Evolutionary conservation across 1,284 basidiomycete species (phyloP).

Genomic region (Pseudomicrostroma phylloplanum): DNA sequence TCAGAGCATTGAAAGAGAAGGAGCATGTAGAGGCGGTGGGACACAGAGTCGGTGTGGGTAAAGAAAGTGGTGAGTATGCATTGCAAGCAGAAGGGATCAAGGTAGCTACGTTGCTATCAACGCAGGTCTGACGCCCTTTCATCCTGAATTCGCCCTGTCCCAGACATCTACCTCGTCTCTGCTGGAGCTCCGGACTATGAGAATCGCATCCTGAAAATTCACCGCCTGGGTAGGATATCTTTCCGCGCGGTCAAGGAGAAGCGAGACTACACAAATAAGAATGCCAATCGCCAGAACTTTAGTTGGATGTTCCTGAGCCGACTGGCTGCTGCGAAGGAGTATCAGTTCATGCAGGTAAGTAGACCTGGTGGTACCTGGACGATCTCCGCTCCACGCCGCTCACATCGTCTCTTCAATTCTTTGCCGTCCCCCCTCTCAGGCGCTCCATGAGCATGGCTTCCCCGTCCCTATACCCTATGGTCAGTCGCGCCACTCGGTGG

Average conservation of each 20-base stretch:
- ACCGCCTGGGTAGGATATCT: conserved; percentile 86
- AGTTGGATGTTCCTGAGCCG: conserved; percentile 99
- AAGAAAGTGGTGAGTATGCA: conserved; percentile 65
- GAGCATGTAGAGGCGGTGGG: conserved; percentile 60
- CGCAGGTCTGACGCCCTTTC: too few relatives aligned
- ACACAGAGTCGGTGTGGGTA: conserved; percentile 95
- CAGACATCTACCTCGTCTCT: conserved; percentile 82
- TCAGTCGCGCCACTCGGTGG: conserved; percentile 84
- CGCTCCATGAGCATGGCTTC: conserved; percentile 80
- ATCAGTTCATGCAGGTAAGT: conserved; percentile 89
- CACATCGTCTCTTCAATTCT: background rate
- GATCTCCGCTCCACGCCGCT: background rate
- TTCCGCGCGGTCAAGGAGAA: conserved; percentile 96
- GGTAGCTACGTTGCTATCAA: too few relatives aligned
- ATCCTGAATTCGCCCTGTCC: conserved; percentile 50
- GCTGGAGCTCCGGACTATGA: conserved; percentile 61
- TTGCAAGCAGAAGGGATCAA: conserved; percentile 53
- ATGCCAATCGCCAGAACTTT: conserved; percentile 60
- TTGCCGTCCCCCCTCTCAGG: too few relatives aligned
- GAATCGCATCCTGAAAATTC: conserved; percentile 84
- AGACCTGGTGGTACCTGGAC: conserved; percentile 15
- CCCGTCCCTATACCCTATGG: conserved; percentile 90
- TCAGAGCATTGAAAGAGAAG: conserved; percentile 78
- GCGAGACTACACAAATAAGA: conserved; percentile 91
- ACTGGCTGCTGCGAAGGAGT: conserved; percentile 91